Percentiles rank a stretch among this genome's conserved stretches.
Evolutionary conservation across 164 flowering plant genomes (phyloP).

Genomic region (Vitis vinifera): DNA sequence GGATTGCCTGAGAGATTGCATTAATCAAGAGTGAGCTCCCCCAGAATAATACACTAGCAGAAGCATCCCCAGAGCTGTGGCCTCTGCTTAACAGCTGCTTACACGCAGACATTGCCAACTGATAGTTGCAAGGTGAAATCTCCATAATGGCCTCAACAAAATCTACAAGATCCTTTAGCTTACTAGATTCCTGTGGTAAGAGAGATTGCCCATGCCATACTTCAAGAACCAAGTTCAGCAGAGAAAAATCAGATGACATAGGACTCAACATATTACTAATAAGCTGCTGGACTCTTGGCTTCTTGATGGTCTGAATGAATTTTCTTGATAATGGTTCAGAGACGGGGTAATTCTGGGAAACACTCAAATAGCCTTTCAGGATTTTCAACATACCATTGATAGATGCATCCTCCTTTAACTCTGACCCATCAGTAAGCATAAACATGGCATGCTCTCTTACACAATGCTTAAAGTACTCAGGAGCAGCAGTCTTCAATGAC

Average conservation of each 20-base stretch:
- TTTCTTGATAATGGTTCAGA: constrained; percentile 60
- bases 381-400: constrained; percentile 23
- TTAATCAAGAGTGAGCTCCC: constrained; percentile 58
- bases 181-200: constrained; percentile 44
- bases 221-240: constrained; percentile 63
- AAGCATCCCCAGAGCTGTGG: constrained; percentile 9
- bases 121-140: constrained; percentile 62
- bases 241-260: constrained; percentile 45
- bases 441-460: constrained; percentile 60
- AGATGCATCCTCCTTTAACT: constrained; percentile 23
- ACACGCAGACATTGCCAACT: constrained; percentile 52
- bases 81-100: constrained; percentile 35
- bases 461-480: constrained; percentile 47
- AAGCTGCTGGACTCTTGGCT: constrained; percentile 57
- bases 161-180: constrained; percentile 58
- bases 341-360: constrained; percentile 23
- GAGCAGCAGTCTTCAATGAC: constrained; percentile 49
- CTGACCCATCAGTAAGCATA: constrained; percentile 28
- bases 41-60: constrained; percentile 58
- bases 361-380: constrained; percentile 40
- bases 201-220: constrained; percentile 73
- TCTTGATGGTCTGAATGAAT: constrained; percentile 46
- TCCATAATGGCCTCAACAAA: constrained; percentile 70
- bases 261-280: constrained; percentile 51
- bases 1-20: constrained; percentile 58